Percentiles rank a stretch among this genome's conserved stretches.
Conservation (phyloP, 2,329 filamentous ascomycete genomes). For the Colletotrichum tabaci region DNA sequence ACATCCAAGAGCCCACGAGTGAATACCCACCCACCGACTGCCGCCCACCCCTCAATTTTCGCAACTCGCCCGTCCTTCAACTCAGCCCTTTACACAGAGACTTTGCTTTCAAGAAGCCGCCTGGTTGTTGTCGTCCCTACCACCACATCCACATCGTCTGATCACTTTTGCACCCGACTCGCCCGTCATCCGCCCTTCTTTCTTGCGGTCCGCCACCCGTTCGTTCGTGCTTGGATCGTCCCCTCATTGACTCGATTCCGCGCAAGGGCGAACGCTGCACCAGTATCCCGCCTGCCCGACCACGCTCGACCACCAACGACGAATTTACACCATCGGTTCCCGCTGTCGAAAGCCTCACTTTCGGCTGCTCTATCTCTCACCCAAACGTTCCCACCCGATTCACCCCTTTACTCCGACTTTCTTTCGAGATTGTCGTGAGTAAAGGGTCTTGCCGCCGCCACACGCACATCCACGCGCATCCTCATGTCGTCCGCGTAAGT, state of each 20-base stretch:
- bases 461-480: constrained; percentile 41
- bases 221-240: constrained; percentile 20
- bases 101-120: constrained; percentile 17
- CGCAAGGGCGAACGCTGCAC: constrained; percentile 38
- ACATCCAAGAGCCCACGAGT: constrained; percentile 39
- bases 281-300: not conserved
- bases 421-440: constrained; percentile 63
- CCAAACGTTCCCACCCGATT: constrained; percentile 41
- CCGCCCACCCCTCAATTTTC: constrained; percentile 42
- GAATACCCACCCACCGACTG: constrained; percentile 41
- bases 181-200: constrained; percentile 19
- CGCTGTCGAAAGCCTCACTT: constrained; percentile 25
- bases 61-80: constrained; percentile 35
- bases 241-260: constrained; percentile 4
- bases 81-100: constrained; percentile 18
- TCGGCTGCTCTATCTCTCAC: constrained; percentile 22
- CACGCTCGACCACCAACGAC: constrained; percentile 19
- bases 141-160: constrained; percentile 25
- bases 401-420: constrained; percentile 62
- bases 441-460: constrained; percentile 55
- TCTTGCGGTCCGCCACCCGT: constrained; percentile 21
- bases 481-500: constrained; percentile 59
- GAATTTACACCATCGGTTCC: constrained; percentile 11
- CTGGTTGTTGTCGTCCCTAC: constrained; percentile 21
- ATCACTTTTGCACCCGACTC: constrained; percentile 22